Percentiles rank a stretch among this genome's conserved stretches.
Evolutionary conservation across 805 yeast species (phyloP).

Genomic region (Saccharomycopsis fodiens): DNA sequence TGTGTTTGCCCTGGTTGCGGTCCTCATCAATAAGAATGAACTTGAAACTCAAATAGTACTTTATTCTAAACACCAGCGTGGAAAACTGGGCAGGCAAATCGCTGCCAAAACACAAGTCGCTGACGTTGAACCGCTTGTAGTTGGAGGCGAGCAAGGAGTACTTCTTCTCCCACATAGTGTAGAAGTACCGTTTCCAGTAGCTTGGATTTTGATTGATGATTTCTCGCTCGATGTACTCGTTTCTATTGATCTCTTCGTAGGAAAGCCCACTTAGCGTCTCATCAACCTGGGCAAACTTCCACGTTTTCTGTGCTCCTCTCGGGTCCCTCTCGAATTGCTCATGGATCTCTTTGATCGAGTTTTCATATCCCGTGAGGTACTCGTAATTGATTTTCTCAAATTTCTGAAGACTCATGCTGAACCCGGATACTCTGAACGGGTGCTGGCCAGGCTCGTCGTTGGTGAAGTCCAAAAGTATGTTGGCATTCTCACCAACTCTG

Average conservation of each 20-base stretch:
- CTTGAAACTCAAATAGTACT: slow-evolving; percentile 32
- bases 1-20: slow-evolving; percentile 17
- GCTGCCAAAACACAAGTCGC: slow-evolving; percentile 12
- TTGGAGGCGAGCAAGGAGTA: slow-evolving; percentile 11
- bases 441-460: slow-evolving; percentile 21
- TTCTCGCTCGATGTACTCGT: slow-evolving; percentile 11
- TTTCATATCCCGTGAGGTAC: slow-evolving; percentile 22
- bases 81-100: slow-evolving; percentile 32
- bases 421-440: slow-evolving; percentile 35
- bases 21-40: slow-evolving; percentile 28
- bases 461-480: slow-evolving; percentile 31
- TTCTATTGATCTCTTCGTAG: slow-evolving; percentile 14
- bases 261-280: neutral
- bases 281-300: slow-evolving; percentile 14
- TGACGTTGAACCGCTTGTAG: slow-evolving; percentile 13
- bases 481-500: slow-evolving; percentile 40
- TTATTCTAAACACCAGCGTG: slow-evolving; percentile 32
- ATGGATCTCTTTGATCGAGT: slow-evolving; percentile 5
- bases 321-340: slow-evolving; percentile 14
- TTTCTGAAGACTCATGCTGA: slow-evolving; percentile 29
- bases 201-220: slow-evolving; percentile 10
- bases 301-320: slow-evolving; percentile 10
- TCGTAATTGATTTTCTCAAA: slow-evolving; percentile 30
- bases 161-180: slow-evolving; percentile 13
- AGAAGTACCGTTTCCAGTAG: slow-evolving; percentile 18